A percentile compares a stretch with the other conserved stretches of the same genome.
These are phyloP conservation scores for Botrytis byssoidea DNA, from an alignment of 2,329 filamentous ascomycete genomes.

Conservation along the genomic window DNA sequence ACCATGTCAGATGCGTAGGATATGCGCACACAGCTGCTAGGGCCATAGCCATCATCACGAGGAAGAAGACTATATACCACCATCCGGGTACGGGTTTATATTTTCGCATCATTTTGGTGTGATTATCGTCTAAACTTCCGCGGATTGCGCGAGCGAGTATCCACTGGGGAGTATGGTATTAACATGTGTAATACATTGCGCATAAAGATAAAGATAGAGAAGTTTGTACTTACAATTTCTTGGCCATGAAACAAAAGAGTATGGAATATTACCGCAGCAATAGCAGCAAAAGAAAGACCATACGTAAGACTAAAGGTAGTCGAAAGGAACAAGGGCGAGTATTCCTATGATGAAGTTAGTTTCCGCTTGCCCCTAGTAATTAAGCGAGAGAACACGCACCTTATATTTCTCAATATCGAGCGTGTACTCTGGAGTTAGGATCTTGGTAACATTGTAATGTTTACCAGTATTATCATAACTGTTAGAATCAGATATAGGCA, in stretches of 20 bases:
- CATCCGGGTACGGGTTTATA: constrained; percentile 56
- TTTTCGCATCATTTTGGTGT: constrained; percentile 55
- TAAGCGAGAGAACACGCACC: constrained; percentile 59
- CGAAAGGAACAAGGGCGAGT: constrained; percentile 70
- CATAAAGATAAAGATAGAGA: not conserved
- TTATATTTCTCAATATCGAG: constrained; percentile 66
- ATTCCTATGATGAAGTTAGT: constrained; percentile 58
- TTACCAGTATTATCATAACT: constrained; percentile 63
- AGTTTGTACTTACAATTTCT: constrained; percentile 49
- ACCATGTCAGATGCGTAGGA: constrained; percentile 26
- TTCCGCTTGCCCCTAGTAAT: constrained; percentile 45
- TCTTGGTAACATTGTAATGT: constrained; percentile 57
- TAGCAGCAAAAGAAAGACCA: constrained; percentile 70
- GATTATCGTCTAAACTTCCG: constrained; percentile 32
- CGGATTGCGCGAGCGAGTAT: constrained; percentile 70
- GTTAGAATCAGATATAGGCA: constrained; percentile 59
- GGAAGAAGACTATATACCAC: constrained; percentile 53
- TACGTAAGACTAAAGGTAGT: constrained; percentile 71
- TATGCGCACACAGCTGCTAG: constrained; percentile 25
- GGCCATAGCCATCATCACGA: constrained; percentile 47
- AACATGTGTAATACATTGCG: not conserved
- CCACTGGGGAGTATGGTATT: not conserved
- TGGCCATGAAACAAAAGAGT: constrained; percentile 66
- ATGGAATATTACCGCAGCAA: constrained; percentile 66
- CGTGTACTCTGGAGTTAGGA: constrained; percentile 67